phyloP scores from a whole-genome alignment of 2,329 filamentous ascomycete genomes.

The Ophiostoma sp. region DNA sequence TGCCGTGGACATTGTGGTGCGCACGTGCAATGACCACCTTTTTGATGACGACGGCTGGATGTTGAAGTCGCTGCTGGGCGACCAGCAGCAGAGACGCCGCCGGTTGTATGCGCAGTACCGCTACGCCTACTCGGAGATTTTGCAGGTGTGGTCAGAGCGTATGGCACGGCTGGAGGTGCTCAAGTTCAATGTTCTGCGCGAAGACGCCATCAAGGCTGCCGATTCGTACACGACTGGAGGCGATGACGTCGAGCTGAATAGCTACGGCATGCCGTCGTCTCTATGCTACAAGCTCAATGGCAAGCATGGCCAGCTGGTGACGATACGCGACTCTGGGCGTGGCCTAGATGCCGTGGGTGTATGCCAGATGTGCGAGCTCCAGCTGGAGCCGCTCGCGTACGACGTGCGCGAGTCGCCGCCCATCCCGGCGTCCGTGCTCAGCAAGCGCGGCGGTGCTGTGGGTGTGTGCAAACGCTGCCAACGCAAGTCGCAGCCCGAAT shows the following conservation, averaged over 20 bases:
- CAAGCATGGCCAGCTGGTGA: constrained; percentile 50
- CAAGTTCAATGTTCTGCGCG: constrained; percentile 61
- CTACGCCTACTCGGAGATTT: constrained; percentile 61
- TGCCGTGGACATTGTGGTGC: constrained; percentile 48
- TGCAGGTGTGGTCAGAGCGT: constrained; percentile 61
- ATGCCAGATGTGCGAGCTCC: constrained; percentile 57
- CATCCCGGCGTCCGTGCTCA: constrained; percentile 26
- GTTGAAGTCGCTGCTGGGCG: constrained; percentile 53
- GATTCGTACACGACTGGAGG: background rate
- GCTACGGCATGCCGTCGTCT: constrained; percentile 30
- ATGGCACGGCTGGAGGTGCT: constrained; percentile 60
- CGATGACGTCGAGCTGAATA: constrained; percentile 25
- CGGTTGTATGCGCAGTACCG: constrained; percentile 55
- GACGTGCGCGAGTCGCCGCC: constrained; percentile 37
- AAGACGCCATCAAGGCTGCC: constrained; percentile 35
- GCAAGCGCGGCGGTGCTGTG: constrained; percentile 36
- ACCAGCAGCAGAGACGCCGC: constrained; percentile 33
- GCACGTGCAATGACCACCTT: constrained; percentile 56
- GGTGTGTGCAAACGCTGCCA: constrained; percentile 50
- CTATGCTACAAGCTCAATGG: constrained; percentile 29
- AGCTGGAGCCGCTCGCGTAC: constrained; percentile 54
- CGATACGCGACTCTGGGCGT: constrained; percentile 47
- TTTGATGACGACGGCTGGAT: constrained; percentile 67
- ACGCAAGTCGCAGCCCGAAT: constrained; percentile 31
- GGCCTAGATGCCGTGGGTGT: constrained; percentile 60